Conservation (phyloP, 2,329 filamentous ascomycete species). For the Alternaria rosae region DNA sequence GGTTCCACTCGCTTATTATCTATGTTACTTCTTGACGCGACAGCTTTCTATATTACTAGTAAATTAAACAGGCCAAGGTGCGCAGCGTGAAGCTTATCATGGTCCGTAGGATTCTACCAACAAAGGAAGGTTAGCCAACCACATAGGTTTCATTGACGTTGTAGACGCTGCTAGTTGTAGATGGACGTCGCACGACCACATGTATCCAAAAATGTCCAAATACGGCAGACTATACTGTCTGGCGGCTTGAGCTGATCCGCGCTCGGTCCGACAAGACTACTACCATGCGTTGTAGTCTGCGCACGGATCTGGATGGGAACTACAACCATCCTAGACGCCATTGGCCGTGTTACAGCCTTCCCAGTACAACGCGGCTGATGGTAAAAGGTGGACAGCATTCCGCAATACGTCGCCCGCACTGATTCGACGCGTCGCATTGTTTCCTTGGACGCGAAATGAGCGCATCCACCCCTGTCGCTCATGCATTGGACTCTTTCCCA, state of each 20-base stretch:
- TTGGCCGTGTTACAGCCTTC: not conserved
- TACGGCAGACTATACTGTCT: not conserved
- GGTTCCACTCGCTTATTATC: no score
- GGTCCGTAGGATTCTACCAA: not conserved
- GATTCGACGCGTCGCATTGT: not conserved
- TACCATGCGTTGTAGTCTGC: not conserved
- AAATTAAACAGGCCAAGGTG: no score
- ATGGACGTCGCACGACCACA: not conserved
- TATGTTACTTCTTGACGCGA: no score
- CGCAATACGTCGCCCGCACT: not conserved
- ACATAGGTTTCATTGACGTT: not conserved
- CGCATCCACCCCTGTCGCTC: not conserved
- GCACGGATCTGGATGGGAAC: not conserved
- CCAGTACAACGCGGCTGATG: not conserved
- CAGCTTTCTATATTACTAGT: no score
- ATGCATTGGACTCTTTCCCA: not conserved
- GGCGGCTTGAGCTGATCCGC: not conserved
- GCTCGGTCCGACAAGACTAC: not conserved
- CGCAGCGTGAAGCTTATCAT: no score
- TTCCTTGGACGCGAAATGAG: not conserved
- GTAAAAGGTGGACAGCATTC: not conserved
- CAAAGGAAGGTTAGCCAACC: not conserved
- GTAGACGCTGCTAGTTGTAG: not conserved
- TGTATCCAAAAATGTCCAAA: not conserved
- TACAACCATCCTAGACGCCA: not conserved